Evolutionary conservation across 139 green algal species (phyloP).

Genomic region (Volvox reticuliferus): DNA sequence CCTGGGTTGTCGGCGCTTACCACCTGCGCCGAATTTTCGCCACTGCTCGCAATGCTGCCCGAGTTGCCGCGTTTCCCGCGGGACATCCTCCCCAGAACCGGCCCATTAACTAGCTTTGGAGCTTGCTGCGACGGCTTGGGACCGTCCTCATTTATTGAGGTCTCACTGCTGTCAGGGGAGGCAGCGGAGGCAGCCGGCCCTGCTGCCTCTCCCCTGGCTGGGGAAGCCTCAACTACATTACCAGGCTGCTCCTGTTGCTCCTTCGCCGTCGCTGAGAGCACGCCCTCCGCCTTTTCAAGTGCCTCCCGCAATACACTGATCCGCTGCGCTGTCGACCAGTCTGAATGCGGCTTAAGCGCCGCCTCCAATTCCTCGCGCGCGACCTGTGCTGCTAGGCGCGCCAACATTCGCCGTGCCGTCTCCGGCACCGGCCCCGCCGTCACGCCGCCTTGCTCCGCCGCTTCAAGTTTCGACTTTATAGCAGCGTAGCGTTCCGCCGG

Average conservation of each 20-base stretch:
- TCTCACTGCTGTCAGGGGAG: neutral
- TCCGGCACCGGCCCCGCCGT: constrained; percentile 17
- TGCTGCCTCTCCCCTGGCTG: constrained; percentile 1
- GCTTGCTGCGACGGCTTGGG: neutral
- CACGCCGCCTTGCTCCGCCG: constrained; percentile 66
- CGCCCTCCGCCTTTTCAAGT: constrained; percentile 68
- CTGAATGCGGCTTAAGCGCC: constrained; percentile 61
- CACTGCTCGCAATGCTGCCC: neutral
- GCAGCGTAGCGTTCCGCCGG: constrained; percentile 43
- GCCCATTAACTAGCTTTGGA: constrained; percentile 11
- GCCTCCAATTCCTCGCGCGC: constrained; percentile 63
- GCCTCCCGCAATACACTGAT: constrained; percentile 57
- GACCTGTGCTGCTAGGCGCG: constrained; percentile 53
- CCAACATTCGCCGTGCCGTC: constrained; percentile 3
- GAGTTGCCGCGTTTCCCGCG: constrained; percentile 10
- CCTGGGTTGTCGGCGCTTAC: neutral
- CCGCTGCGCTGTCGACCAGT: constrained; percentile 55
- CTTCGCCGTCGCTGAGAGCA: constrained; percentile 44
- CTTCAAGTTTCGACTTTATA: constrained; percentile 63
- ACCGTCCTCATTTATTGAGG: neutral
- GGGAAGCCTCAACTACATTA: neutral
- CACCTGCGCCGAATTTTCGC: neutral
- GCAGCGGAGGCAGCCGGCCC: neutral
- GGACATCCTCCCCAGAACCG: neutral
- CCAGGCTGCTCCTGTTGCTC: neutral